Conservation (phyloP, 768 basidiomycete species). For the Leccinum arenicola region DNA sequence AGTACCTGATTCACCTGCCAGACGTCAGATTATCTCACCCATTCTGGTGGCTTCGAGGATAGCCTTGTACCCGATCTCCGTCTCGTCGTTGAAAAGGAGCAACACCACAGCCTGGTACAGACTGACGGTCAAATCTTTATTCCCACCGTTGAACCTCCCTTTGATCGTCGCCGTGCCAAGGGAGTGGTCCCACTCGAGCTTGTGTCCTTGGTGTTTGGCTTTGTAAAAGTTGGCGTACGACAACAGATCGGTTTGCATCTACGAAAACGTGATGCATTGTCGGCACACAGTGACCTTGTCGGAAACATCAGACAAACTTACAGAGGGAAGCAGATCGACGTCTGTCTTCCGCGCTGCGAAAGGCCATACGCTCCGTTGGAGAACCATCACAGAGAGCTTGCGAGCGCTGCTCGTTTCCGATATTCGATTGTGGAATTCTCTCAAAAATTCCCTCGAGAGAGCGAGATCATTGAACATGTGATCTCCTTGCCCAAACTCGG, state of each 20-base stretch:
- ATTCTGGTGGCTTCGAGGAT: conserved; percentile 68
- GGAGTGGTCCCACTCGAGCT: conserved; percentile 82
- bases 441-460: conserved; percentile 70
- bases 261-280: conserved; percentile 11
- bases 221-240: conserved; percentile 73
- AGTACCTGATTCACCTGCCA: neutral
- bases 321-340: conserved; percentile 52
- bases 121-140: conserved; percentile 88
- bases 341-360: conserved; percentile 53
- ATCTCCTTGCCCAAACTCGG: conserved; percentile 91
- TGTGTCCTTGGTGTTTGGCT: conserved; percentile 68
- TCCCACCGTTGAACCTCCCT: conserved; percentile 61
- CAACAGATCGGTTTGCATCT: conserved; percentile 75
- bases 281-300: neutral
- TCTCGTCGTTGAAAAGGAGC: conserved; percentile 76
- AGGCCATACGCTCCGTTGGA: conserved; percentile 91
- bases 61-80: conserved; percentile 59
- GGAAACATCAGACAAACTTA: conserved; percentile 30
- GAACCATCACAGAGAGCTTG: conserved; percentile 71
- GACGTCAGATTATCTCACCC: conserved; percentile 46
- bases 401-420: conserved; percentile 36
- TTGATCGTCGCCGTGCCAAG: conserved; percentile 80
- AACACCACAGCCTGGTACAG: conserved; percentile 89
- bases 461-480: conserved; percentile 93
- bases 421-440: conserved; percentile 56